Evolutionary conservation across 805 yeast species (phyloP).

Genomic region (Ogataea paradorogensis): DNA sequence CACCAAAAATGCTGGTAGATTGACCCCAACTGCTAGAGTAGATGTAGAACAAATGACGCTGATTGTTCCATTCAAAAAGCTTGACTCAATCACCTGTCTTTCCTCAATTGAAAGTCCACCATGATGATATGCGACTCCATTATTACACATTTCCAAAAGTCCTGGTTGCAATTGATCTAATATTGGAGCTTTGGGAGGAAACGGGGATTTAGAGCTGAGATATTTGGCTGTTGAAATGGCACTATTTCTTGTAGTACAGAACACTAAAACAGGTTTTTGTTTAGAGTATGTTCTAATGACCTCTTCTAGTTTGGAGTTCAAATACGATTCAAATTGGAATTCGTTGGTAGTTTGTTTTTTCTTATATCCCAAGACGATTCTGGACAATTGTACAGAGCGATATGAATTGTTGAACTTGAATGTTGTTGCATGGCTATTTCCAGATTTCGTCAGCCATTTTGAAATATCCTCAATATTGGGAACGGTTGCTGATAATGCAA

Average conservation of each 20-base stretch:
- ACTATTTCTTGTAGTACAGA: slow-evolving; percentile 53
- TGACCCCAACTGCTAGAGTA: slow-evolving; percentile 60
- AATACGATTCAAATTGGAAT: slow-evolving; percentile 45
- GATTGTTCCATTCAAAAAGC: slow-evolving; percentile 41
- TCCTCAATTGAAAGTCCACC: slow-evolving; percentile 54
- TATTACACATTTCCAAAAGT: slow-evolving; percentile 22
- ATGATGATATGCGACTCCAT: slow-evolving; percentile 55
- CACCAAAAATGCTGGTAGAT: slow-evolving; percentile 59
- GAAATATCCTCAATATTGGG: slow-evolving; percentile 51
- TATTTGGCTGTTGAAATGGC: slow-evolving; percentile 45
- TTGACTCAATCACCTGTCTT: slow-evolving; percentile 42
- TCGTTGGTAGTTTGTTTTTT: slow-evolving; percentile 34
- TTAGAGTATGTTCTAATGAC: slow-evolving; percentile 39
- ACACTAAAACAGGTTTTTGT: slow-evolving; percentile 44
- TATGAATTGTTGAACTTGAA: slow-evolving; percentile 46
- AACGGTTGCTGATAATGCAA: slow-evolving; percentile 52
- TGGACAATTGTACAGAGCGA: slow-evolving; percentile 42
- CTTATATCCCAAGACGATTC: slow-evolving; percentile 42
- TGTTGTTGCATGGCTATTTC: slow-evolving; percentile 32
- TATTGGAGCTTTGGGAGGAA: slow-evolving; percentile 2
- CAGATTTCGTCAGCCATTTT: slow-evolving; percentile 35
- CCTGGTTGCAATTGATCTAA: slow-evolving; percentile 12
- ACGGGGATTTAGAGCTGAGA: slow-evolving; percentile 16
- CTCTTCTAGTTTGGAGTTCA: slow-evolving; percentile 41
- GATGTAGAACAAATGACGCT: slow-evolving; percentile 54